Conservation (phyloP, 768 basidiomycete genomes). For the Rhodocollybia butyracea region DNA sequence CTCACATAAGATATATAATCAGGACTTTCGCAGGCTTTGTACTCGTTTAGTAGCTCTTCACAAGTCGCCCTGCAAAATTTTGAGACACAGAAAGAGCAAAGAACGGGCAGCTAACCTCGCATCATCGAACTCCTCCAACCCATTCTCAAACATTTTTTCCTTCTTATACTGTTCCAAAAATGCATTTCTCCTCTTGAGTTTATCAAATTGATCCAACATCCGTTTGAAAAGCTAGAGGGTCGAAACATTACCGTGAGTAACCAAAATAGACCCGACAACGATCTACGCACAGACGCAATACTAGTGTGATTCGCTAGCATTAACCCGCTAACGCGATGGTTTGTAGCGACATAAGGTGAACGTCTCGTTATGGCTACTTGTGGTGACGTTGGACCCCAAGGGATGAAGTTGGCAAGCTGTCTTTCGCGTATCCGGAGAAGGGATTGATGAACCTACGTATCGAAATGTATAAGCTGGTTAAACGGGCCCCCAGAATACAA, state of each 20-base stretch:
- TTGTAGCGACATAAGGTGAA: constrained; percentile 84
- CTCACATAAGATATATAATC: constrained; percentile 89
- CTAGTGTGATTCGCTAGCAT: constrained; percentile 99
- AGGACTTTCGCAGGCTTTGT: constrained; percentile 92
- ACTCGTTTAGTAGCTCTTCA: constrained; percentile 87
- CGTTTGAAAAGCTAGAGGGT: constrained; percentile 80
- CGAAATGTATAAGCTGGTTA: constrained; percentile 3
- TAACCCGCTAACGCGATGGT: constrained; percentile 93
- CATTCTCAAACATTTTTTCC: constrained; percentile 92
- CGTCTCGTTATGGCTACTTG: constrained; percentile 93
- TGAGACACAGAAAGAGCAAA: neutral
- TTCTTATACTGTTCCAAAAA: constrained; percentile 98
- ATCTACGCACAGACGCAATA: constrained; percentile 77
- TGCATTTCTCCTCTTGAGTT: constrained; percentile 81
- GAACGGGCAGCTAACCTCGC: constrained; percentile 59
- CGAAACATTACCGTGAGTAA: constrained; percentile 4
- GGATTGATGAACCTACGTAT: constrained; percentile 87
- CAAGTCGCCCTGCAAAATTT: constrained; percentile 65
- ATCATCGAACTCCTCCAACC: constrained; percentile 94
- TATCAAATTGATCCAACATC: constrained; percentile 94
- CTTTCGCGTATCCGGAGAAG: constrained; percentile 94
- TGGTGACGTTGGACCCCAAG: constrained; percentile 98
- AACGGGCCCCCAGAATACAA: neutral
- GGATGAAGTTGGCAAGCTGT: constrained; percentile 95
- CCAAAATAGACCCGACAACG: constrained; percentile 1